Conservation (phyloP, 2,329 filamentous ascomycete genomes). For the Cladosporium sp. region DNA sequence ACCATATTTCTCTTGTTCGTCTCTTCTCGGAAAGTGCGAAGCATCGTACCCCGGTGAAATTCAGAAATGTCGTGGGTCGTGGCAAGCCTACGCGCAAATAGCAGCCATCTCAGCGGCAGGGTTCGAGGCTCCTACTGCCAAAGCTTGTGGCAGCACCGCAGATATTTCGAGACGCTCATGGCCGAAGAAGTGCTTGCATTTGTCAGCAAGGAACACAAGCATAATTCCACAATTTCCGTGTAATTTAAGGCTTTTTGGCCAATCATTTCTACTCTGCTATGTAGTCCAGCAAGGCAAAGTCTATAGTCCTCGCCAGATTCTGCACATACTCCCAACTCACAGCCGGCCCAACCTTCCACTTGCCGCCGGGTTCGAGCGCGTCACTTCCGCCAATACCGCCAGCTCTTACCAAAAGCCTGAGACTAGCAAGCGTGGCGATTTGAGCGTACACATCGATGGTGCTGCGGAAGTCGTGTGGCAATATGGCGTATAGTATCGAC, state of each 20-base stretch:
- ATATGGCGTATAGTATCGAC: conserved; percentile 71
- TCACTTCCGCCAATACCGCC: conserved; percentile 62
- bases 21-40: neutral
- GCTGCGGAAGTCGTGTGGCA: conserved; percentile 47
- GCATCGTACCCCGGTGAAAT: too few species aligned
- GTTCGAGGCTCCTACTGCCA: too few species aligned
- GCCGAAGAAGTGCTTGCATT: neutral
- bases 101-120: too few species aligned
- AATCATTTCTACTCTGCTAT: conserved; percentile 58
- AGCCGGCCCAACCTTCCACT: conserved; percentile 74
- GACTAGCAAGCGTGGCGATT: conserved; percentile 70
- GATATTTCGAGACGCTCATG: too few species aligned
- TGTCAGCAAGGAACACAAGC: neutral
- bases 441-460: conserved; percentile 52
- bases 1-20: neutral
- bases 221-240: neutral
- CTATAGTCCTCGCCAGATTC: conserved; percentile 68
- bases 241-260: neutral
- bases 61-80: too few species aligned
- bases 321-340: conserved; percentile 70
- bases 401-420: conserved; percentile 64
- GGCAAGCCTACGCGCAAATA: too few species aligned
- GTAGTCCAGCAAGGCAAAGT: conserved; percentile 78
- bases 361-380: conserved; percentile 65
- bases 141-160: too few species aligned